These are phyloP conservation scores for Bipolaris bicolor DNA, from an alignment of 2,329 filamentous ascomycete species.

Conservation along the genomic window DNA sequence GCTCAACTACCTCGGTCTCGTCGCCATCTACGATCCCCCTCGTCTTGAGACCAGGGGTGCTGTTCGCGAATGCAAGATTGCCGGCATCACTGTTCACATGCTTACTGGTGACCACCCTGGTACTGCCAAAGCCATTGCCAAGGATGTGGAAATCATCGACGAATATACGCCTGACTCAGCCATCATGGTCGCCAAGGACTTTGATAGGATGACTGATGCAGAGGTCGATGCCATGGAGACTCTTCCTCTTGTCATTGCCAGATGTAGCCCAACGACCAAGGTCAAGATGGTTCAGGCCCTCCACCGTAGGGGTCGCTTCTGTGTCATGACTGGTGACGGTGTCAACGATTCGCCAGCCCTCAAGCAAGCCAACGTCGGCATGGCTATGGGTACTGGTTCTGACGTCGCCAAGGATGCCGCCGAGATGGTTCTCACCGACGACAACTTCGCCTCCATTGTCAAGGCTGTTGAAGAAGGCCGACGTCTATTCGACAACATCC, in stretches of 20 bases:
- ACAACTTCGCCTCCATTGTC: slow-evolving; percentile 52
- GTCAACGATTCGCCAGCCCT: slow-evolving; percentile 51
- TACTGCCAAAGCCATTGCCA: slow-evolving; percentile 56
- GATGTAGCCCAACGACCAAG: slow-evolving; percentile 56
- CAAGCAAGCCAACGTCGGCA: slow-evolving; percentile 51
- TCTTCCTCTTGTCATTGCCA: slow-evolving; percentile 54
- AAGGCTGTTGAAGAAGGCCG: slow-evolving; percentile 51
- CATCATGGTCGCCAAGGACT: slow-evolving; percentile 54
- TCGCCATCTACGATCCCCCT: slow-evolving; percentile 85
- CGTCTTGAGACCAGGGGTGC: slow-evolving; percentile 75
- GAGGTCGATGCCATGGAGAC: slow-evolving; percentile 51
- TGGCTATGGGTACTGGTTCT: slow-evolving; percentile 51
- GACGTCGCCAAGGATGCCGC: slow-evolving; percentile 52
- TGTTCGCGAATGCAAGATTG: slow-evolving; percentile 53
- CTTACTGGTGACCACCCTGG: slow-evolving; percentile 56
- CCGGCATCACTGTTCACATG: slow-evolving; percentile 59
- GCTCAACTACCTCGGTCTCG: slow-evolving; percentile 78
- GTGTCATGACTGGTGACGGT: slow-evolving; percentile 53
- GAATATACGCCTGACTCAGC: slow-evolving; percentile 32
- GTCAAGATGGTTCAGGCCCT: slow-evolving; percentile 56
- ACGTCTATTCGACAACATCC: slow-evolving; percentile 51
- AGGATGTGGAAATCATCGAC: slow-evolving; percentile 53
- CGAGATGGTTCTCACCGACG: slow-evolving; percentile 51
- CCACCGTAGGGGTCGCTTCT: slow-evolving; percentile 47
- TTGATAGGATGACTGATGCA: slow-evolving; percentile 52